Conservation (phyloP, 805 yeast species). For the Kazachstania taianensis region DNA sequence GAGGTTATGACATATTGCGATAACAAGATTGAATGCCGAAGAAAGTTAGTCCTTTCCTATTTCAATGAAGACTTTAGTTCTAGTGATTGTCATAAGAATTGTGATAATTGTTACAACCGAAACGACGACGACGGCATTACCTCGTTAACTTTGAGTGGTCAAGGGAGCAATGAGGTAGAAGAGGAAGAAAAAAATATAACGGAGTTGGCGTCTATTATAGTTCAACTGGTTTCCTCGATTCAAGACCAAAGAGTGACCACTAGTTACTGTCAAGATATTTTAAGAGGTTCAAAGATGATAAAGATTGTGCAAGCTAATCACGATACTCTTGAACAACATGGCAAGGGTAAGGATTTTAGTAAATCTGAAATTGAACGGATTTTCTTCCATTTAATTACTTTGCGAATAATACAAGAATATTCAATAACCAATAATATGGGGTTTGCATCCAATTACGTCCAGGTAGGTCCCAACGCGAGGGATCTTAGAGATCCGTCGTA, state of each 20-base stretch:
- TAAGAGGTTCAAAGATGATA: slow-evolving; percentile 58
- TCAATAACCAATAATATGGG: slow-evolving; percentile 66
- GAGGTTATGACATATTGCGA: slow-evolving; percentile 90
- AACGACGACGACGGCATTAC: neutral
- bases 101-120: slow-evolving; percentile 73
- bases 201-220: slow-evolving; percentile 45
- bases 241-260: slow-evolving; percentile 59
- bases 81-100: slow-evolving; percentile 51
- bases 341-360: slow-evolving; percentile 55
- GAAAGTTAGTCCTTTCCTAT: slow-evolving; percentile 80
- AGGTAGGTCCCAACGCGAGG: slow-evolving; percentile 47
- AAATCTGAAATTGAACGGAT: slow-evolving; percentile 71
- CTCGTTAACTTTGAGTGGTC: slow-evolving; percentile 7
- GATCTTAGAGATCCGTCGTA: slow-evolving; percentile 36
- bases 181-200: slow-evolving; percentile 61
- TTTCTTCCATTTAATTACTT: slow-evolving; percentile 64
- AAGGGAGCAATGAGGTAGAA: slow-evolving; percentile 20
- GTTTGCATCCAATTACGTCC: slow-evolving; percentile 68
- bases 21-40: slow-evolving; percentile 79
- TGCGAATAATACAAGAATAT: slow-evolving; percentile 58
- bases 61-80: slow-evolving; percentile 77
- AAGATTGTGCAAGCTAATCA: slow-evolving; percentile 57
- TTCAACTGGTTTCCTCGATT: slow-evolving; percentile 46
- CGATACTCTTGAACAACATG: slow-evolving; percentile 51
- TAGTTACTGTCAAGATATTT: slow-evolving; percentile 72